A percentile compares a stretch with the other conserved stretches of the same genome.
Conservation (phyloP, 2,329 filamentous ascomycete genomes). For the Elsinoe perseae region DNA sequence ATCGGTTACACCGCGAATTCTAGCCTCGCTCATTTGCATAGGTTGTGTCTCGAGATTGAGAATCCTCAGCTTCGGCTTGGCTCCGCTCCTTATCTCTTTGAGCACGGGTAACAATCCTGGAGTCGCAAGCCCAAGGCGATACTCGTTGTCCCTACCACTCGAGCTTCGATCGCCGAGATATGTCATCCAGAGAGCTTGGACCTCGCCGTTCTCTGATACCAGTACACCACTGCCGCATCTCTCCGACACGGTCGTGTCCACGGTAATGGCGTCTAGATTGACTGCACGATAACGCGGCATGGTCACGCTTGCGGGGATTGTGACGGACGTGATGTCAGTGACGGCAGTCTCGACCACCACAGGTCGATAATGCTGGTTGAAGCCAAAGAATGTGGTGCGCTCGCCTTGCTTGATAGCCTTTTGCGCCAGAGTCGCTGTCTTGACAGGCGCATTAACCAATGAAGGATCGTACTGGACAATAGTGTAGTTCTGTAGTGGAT, state of each 20-base stretch:
- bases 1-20: constrained; percentile 93
- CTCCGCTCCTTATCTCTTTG: constrained; percentile 70
- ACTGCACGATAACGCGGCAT: constrained; percentile 90
- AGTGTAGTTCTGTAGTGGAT: constrained; percentile 93
- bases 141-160: constrained; percentile 84
- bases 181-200: constrained; percentile 92
- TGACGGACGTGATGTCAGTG: constrained; percentile 94
- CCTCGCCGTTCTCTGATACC: constrained; percentile 78
- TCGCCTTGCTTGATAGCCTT: constrained; percentile 85
- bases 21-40: constrained; percentile 92
- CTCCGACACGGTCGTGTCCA: constrained; percentile 83
- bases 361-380: constrained; percentile 89
- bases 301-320: constrained; percentile 86
- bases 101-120: constrained; percentile 85
- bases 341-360: constrained; percentile 91
- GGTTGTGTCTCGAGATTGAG: constrained; percentile 90
- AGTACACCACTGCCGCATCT: constrained; percentile 94
- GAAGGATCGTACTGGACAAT: constrained; percentile 90
- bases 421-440: constrained; percentile 75
- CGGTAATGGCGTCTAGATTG: constrained; percentile 93
- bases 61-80: constrained; percentile 75
- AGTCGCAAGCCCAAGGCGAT: constrained; percentile 85
- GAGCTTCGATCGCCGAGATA: constrained; percentile 85
- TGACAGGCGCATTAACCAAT: constrained; percentile 87
- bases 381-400: constrained; percentile 94